Evolutionary conservation across 345 rosid species (phyloP), one percentile per base, ranked within the genome.

Genomic region (Eucalyptus microcorys): DNA sequence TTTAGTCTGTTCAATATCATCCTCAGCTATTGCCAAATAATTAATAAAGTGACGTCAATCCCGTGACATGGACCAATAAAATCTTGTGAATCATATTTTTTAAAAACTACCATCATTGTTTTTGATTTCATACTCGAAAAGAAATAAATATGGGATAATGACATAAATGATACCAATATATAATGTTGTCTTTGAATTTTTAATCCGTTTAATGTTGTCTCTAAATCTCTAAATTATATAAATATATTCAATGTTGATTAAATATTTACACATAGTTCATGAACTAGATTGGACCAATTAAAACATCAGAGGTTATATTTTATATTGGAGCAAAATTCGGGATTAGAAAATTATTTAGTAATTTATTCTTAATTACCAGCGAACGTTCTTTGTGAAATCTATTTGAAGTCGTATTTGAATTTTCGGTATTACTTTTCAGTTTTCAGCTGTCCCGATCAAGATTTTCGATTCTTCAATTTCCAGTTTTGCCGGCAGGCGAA

Each of bases 11-110:
- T 76, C 4, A 3, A 37, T 37, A 3, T 19, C 2, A 37, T 19
- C 2, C 2, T 2, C 1, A 17, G 21, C 0, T 19, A 34, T 34
- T 19, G 12, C 11, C 10, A 34, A 34, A 17, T 34, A 10, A 34
- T 5, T 10, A 68, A 15, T 15, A 4, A 1, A 61, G 8, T 66
- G 3, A n/a, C n/a, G 9, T 2, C 21, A 17, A 76, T 71, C 7
- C 3, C 26, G 10, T 71, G 27, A 37, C 14, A 37, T 10, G 14
- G 7, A 76, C 13, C 21, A 34, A 37, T 19, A 19, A 9, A 5
- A 3, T 71, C 13, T 2, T 19, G 81, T 22, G 30, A 22, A 24
- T 10, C 11, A 55, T 22, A 55, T 22, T 8, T 22, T 55, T 55
- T 55, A 2, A 24, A 55, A 55, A 10, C 30, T 24, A 24, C 6